Percentiles rank a stretch among this genome's conserved stretches.
Evolutionary conservation across 352 stramenopile genomes (phyloP).

Genomic region (Globisporangium emineosum): DNA sequence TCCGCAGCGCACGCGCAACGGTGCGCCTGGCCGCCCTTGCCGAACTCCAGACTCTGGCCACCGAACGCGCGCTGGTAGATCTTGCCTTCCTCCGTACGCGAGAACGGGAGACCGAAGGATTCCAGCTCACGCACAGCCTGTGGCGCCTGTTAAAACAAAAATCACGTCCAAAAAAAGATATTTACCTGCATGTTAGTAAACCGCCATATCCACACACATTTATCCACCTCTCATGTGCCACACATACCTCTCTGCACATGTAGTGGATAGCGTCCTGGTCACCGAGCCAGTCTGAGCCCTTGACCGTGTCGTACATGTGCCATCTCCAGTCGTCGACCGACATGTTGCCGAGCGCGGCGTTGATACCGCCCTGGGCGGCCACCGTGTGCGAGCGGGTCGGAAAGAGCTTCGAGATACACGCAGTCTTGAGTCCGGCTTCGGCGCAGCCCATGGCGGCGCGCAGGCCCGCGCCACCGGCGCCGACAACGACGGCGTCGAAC

Average conservation of each 20-base stretch:
- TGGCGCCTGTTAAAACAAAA: slow-evolving; percentile 24
- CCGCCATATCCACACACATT: background rate
- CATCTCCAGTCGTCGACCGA: slow-evolving; percentile 95
- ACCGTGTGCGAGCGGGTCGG: slow-evolving; percentile 96
- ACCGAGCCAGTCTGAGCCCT: slow-evolving; percentile 95
- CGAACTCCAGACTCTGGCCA: slow-evolving; percentile 94
- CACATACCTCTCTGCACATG: slow-evolving; percentile 92
- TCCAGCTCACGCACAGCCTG: slow-evolving; percentile 93
- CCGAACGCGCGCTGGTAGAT: slow-evolving; percentile 97
- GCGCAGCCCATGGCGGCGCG: slow-evolving; percentile 92
- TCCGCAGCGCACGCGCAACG: slow-evolving; percentile 94
- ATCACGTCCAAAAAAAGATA: slow-evolving; percentile 7
- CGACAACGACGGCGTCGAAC: slow-evolving; percentile 96
- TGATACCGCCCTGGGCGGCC: slow-evolving; percentile 96
- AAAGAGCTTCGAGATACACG: slow-evolving; percentile 98
- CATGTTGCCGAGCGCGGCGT: slow-evolving; percentile 98
- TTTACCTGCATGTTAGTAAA: background rate
- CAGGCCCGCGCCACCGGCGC: slow-evolving; percentile 91
- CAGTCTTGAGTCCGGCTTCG: slow-evolving; percentile 95
- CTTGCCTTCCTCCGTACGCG: slow-evolving; percentile 94
- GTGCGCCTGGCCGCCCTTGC: slow-evolving; percentile 95
- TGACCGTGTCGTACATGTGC: slow-evolving; percentile 98
- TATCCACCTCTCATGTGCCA: background rate
- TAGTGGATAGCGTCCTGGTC: slow-evolving; percentile 99
- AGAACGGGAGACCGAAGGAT: slow-evolving; percentile 96